Evolutionary conservation across 2,329 filamentous ascomycete genomes (phyloP).

Genomic region (Trematosphaeria pertusa): DNA sequence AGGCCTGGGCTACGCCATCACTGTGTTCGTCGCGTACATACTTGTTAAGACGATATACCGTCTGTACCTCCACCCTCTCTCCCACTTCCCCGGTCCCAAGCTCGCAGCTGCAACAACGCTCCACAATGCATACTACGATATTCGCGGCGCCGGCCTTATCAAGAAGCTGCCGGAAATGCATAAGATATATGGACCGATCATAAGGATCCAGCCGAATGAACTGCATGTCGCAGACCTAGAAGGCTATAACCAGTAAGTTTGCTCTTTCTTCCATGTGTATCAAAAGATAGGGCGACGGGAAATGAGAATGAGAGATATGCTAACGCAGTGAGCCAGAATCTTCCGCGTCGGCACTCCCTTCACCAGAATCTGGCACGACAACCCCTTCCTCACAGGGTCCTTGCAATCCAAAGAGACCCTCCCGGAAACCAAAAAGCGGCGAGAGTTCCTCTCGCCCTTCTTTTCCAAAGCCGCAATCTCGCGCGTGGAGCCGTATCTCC

Average conservation of each 20-base stretch:
- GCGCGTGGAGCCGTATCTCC: constrained; percentile 16
- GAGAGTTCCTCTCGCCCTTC: constrained; percentile 21
- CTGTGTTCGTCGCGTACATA: constrained; percentile 6
- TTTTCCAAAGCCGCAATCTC: constrained; percentile 21
- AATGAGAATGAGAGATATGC: constrained; percentile 7
- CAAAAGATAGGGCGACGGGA: background rate
- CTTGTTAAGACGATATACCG: constrained; percentile 31
- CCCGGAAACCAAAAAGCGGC: constrained; percentile 14
- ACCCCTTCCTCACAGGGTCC: constrained; percentile 18
- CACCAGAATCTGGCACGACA: constrained; percentile 20
- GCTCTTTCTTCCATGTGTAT: background rate
- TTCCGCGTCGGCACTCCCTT: constrained; percentile 21
- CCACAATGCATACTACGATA: constrained; percentile 21
- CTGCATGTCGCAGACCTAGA: constrained; percentile 16
- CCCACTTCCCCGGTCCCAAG: constrained; percentile 49
- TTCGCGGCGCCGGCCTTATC: constrained; percentile 11
- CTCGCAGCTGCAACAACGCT: constrained; percentile 20
- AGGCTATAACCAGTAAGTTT: constrained; percentile 17
- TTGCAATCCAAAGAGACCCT: constrained; percentile 19
- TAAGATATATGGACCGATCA: constrained; percentile 18
- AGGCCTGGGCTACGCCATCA: no score
- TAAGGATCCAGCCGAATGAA: constrained; percentile 20
- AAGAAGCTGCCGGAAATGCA: constrained; percentile 19
- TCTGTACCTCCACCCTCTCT: constrained; percentile 50
- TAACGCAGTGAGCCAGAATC: no score